Evolutionary conservation across 345 rosid species (phyloP), one percentile per base, ranked within the genome.

Genomic region (Cardamine occulta): DNA sequence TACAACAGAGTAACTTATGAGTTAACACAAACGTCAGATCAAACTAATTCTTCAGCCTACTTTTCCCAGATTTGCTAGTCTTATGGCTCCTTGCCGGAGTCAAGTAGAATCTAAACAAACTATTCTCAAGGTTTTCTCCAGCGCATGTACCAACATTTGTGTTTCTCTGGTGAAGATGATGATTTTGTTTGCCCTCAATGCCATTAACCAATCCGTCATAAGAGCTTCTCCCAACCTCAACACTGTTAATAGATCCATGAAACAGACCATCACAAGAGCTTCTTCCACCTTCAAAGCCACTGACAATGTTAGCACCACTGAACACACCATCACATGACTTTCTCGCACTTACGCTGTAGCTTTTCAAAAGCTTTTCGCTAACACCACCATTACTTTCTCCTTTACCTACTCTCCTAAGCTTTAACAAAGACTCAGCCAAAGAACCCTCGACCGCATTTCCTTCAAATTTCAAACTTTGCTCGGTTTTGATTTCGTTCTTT

Each of bases 61-160:
- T 80, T 54, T 80, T 87, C 64, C 91, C 83, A 17, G 93, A 82
- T 80, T 84, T 84, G 86, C 84, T 87, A 73, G 80, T 80, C 78
- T 76, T 79, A 48, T 80, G 80, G 83, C 77, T 85, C 83, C 86
- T 86, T 76, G 67, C 63, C 17, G 97, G 93, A 2, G 89, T 86
- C 85, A 87, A 78, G 72, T 88, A 86, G 70, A 86, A 91, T 78
- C 88, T 75, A 45, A 85, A 80, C 47, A 91, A 31, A n/a, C 86
- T 87, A 35, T 86, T 88, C 19, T 87, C 90, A 67, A 84, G 54
- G 73, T 76, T 78, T 51, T 80, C 85, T 21, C 84, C 85, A n/a
- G 84, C 78, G 70, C 70, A 80, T 29, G 82, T 78, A 34, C 72
- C 78, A 78, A 11, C 49, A 35, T 72, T 58, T 7, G 58, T 26